Conservation (phyloP, 768 basidiomycete genomes). For the Hericium alpestre region DNA sequence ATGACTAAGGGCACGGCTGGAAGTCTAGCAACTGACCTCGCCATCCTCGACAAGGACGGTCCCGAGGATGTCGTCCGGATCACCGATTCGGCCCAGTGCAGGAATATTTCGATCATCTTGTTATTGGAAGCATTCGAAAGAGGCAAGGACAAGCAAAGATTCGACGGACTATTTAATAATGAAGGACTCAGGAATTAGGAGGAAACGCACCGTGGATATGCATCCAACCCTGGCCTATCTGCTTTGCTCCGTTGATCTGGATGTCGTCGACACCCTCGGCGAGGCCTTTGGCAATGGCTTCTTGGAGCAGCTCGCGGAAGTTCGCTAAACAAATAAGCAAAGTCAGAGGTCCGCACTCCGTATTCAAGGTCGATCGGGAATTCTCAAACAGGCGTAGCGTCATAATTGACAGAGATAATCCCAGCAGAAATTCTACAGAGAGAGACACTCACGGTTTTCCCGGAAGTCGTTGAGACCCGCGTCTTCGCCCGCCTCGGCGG, state of each 20-base stretch:
- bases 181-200: background rate
- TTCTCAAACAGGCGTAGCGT: background rate
- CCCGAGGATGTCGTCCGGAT: conserved; percentile 77
- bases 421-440: background rate
- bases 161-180: too few species aligned
- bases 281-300: conserved; percentile 43
- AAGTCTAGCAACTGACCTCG: conserved; percentile 31
- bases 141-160: too few species aligned
- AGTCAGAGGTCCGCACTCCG: too few species aligned
- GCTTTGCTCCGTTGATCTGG: conserved; percentile 52
- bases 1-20: background rate
- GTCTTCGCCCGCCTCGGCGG: conserved; percentile 20
- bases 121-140: too few species aligned
- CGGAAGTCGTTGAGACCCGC: conserved; percentile 60
- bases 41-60: conserved; percentile 64
- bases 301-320: conserved; percentile 52
- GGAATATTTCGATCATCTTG: conserved; percentile 63
- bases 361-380: too few species aligned
- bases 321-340: conserved; percentile 28
- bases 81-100: conserved; percentile 63
- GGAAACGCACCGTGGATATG: conserved; percentile 50
- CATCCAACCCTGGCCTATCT: conserved; percentile 70
- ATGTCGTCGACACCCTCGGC: conserved; percentile 51
- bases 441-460: conserved; percentile 48
- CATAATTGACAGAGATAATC: background rate